Conservation (phyloP, 345 rosid genomes). For the Ceriops tagal region DNA sequence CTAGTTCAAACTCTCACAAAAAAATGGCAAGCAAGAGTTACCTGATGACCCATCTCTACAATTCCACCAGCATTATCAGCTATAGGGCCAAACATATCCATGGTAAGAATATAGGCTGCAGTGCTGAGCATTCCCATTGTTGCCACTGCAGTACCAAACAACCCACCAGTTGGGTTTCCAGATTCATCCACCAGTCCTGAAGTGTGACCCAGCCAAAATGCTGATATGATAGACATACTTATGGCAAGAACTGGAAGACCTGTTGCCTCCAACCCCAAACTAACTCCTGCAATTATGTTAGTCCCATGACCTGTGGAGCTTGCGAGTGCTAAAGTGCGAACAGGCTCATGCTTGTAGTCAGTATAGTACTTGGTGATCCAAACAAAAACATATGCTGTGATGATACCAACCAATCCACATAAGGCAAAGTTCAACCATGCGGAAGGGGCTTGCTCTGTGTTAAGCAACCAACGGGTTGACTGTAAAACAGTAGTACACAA, state of each 20-base stretch:
- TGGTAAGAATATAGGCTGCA: slow-evolving; percentile 96
- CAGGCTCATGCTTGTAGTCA: slow-evolving; percentile 98
- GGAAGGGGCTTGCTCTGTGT: slow-evolving; percentile 93
- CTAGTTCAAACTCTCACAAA: slow-evolving; percentile 1
- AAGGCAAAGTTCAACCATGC: slow-evolving; percentile 96
- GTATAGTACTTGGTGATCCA: slow-evolving; percentile 95
- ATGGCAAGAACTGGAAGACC: slow-evolving; percentile 95
- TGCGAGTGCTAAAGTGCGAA: slow-evolving; percentile 84
- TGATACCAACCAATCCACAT: slow-evolving; percentile 95
- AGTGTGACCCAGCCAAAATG: slow-evolving; percentile 93
- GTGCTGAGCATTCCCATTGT: slow-evolving; percentile 99
- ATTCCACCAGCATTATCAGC: slow-evolving; percentile 99
- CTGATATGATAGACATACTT: slow-evolving; percentile 71
- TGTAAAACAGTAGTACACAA: slow-evolving; percentile 35
- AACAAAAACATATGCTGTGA: slow-evolving; percentile 89
- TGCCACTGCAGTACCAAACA: slow-evolving; percentile 98
- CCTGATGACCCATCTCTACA: slow-evolving; percentile 99
- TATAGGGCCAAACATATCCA: slow-evolving; percentile 99
- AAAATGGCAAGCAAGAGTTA: slow-evolving; percentile 26
- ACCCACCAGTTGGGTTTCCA: slow-evolving; percentile 85
- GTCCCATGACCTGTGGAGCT: slow-evolving; percentile 99
- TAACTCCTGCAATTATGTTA: slow-evolving; percentile 96
- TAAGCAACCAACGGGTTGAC: slow-evolving; percentile 98
- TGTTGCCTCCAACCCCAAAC: slow-evolving; percentile 98
- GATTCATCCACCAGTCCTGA: slow-evolving; percentile 90